Evolutionary conservation across 257 asterid species (phyloP).

Genomic region (Salvia miltiorrhiza): DNA sequence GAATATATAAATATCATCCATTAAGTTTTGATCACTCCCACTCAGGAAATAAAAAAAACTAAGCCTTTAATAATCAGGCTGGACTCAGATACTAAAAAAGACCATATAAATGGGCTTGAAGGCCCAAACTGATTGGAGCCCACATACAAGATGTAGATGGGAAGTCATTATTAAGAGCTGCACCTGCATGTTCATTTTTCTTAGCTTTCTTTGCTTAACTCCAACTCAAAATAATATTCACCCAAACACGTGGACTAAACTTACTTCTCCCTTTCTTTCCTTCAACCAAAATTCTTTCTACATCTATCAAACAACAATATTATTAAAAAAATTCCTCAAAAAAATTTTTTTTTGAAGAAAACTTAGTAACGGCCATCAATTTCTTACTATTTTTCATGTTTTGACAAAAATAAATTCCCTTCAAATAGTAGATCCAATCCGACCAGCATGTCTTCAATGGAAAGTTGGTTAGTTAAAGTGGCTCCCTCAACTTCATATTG

Average conservation of each 20-base stretch:
- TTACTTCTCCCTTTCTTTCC: neutral
- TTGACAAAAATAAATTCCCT: neutral
- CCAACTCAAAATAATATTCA: conserved; percentile 18
- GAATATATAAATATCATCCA: no score
- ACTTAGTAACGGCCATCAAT: neutral
- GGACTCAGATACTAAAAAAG: no score
- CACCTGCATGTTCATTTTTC: conserved; percentile 4
- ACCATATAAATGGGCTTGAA: neutral
- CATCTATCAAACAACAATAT: neutral
- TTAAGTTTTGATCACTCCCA: no score
- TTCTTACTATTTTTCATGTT: neutral
- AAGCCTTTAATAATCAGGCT: no score
- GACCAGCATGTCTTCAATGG: neutral
- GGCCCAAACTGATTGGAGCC: neutral
- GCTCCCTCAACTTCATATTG: neutral
- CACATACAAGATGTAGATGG: neutral
- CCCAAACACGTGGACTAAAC: conserved; percentile 20
- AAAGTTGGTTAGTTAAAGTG: conserved; percentile 1
- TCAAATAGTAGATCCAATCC: neutral
- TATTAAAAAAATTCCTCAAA: neutral
- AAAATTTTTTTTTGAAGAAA: neutral
- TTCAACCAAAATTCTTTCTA: conserved; percentile 20
- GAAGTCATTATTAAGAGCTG: conserved; percentile 21
- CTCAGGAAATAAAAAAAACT: no score
- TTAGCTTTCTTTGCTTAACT: conserved; percentile 26